Percentiles rank a stretch among this genome's conserved stretches.
phyloP scores from a whole-genome alignment of 2,329 filamentous ascomycete genomes.

The Pseudocercospora cruenta region DNA sequence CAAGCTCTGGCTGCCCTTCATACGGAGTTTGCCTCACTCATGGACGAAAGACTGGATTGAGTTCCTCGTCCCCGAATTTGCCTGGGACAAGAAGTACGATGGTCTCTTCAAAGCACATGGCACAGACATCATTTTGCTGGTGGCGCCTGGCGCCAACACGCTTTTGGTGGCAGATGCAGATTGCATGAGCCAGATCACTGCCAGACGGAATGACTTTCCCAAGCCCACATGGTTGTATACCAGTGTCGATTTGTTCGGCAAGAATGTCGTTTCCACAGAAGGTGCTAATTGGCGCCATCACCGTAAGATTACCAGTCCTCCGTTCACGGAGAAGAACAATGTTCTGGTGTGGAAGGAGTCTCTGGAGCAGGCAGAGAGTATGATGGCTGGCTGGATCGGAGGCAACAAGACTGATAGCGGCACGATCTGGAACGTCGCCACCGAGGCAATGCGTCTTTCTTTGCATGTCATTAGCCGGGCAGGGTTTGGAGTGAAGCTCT shows the following conservation, averaged over 20 bases:
- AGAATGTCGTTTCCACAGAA: conserved; percentile 73
- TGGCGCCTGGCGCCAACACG: conserved; percentile 58
- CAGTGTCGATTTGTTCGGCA: conserved; percentile 67
- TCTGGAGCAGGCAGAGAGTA: conserved; percentile 64
- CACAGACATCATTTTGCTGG: conserved; percentile 65
- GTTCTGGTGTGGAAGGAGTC: conserved; percentile 67
- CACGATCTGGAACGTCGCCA: conserved; percentile 61
- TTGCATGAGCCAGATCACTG: conserved; percentile 66
- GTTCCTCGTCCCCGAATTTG: conserved; percentile 63
- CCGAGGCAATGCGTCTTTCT: conserved; percentile 67
- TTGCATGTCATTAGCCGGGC: conserved; percentile 67
- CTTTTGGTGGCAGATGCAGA: conserved; percentile 67
- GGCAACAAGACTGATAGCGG: conserved; percentile 44
- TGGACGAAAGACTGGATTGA: conserved; percentile 65
- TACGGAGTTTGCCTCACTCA: conserved; percentile 58
- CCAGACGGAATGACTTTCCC: conserved; percentile 70
- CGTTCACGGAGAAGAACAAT: conserved; percentile 78
- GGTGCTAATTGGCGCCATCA: conserved; percentile 72
- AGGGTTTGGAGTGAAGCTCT: conserved; percentile 67
- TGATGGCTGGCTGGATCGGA: conserved; percentile 63
- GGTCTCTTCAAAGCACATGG: conserved; percentile 61
- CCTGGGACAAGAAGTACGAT: conserved; percentile 59
- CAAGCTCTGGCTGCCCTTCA: conserved; percentile 58
- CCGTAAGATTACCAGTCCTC: conserved; percentile 70
- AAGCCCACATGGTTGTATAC: conserved; percentile 66